Conservation (phyloP, 2,329 filamentous ascomycete genomes). For the Penicillium decumbens region DNA sequence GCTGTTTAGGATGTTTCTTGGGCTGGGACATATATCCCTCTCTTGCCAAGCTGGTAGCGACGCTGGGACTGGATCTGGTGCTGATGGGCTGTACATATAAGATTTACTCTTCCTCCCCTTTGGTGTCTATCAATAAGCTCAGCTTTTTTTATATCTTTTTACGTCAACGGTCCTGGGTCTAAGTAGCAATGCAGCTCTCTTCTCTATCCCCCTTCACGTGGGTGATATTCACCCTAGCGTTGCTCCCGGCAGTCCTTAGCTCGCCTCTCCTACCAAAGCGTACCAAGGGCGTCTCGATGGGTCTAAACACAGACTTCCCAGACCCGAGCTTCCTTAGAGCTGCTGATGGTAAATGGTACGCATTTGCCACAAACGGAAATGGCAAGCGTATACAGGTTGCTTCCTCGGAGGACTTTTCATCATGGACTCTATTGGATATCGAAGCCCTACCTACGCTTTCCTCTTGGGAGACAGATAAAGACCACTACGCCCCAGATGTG, state of each 20-base stretch:
- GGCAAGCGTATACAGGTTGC: slow-evolving; percentile 54
- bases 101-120: not conserved
- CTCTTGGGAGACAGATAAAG: slow-evolving; percentile 51
- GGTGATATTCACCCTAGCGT: slow-evolving; percentile 8
- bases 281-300: slow-evolving; percentile 19
- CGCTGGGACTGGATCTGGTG: not conserved
- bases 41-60: not conserved
- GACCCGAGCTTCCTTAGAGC: slow-evolving; percentile 47
- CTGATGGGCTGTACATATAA: slow-evolving; percentile 11
- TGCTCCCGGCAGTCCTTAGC: slow-evolving; percentile 13
- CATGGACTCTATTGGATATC: slow-evolving; percentile 47
- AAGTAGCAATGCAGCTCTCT: slow-evolving; percentile 3
- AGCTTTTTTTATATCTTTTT: not conserved
- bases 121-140: not conserved
- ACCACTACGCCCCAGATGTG: slow-evolving; percentile 62
- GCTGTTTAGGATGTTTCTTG: not conserved
- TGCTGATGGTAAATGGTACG: slow-evolving; percentile 51
- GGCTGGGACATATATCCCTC: not conserved
- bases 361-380: slow-evolving; percentile 54
- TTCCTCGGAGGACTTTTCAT: slow-evolving; percentile 45
- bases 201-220: slow-evolving; percentile 4
- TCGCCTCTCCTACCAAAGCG: slow-evolving; percentile 20
- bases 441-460: slow-evolving; percentile 54
- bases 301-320: slow-evolving; percentile 38
- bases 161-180: not conserved